Evolutionary conservation across 2,329 filamentous ascomycete species (phyloP), one percentile per base, ranked within the genome.

Genomic region (Penicillium sp.): DNA sequence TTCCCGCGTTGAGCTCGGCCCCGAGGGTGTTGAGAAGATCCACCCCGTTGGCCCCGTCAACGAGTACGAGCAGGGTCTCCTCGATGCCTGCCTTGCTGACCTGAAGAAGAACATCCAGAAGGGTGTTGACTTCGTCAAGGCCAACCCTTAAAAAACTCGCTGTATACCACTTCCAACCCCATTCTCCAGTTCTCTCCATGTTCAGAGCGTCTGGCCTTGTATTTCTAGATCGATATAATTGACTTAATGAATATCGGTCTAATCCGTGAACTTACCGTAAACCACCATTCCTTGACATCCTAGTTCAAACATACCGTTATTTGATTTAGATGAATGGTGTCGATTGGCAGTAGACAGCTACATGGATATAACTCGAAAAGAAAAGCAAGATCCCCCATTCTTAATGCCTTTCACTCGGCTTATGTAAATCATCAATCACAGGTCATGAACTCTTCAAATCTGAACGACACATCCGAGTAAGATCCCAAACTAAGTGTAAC

Each of bases 11-110:
- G 91, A 96, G 84, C 90, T 99, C 73, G 95, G 95, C 82, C 92
- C 93, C 77, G 89, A 93, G 77, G 95, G 95, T 83, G 93, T 96
- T 66, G 88, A 95, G 86, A 90, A 96, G 86, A 93, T 98, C 78
- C 84, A 89, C 77, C 87, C 90, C 70, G 81, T 99, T 70, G 95
- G 95, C 79, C 84, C 90, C 79, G 75, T 98, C 75, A 90, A 91
- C 73, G 86, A 87, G 70, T 82, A 87, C 78, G 95, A 99, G 89
- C 82, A 96, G 86, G 87, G 88, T 80, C 88, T 99, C 70, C 81
- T 99, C 71, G 90, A 96, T 73, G 90, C 87, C 72, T 90, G 86
- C 85, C 82, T 98, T 68, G 82, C 76, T 70, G 95, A 77, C 66
- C 67, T 81, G 56, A 80, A 79, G 73, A 77, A 82, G 86, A 97